A percentile compares a stretch with the other conserved stretches of the same genome.
Evolutionary conservation across 1,284 basidiomycete genomes (phyloP).

Genomic region (Earliella scabrosa): DNA sequence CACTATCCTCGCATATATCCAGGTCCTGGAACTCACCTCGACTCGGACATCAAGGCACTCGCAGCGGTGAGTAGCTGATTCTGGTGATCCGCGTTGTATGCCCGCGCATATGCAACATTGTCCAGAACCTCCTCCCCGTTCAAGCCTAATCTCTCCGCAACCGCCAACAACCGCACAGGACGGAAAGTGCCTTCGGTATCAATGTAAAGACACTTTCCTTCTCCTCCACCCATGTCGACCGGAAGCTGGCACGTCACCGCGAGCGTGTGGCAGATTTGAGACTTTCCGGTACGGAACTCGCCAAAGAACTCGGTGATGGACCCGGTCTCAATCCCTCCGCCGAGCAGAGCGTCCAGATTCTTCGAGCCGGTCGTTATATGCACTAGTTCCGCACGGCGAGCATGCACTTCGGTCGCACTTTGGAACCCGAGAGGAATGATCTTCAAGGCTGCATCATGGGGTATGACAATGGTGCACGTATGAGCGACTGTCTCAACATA

Average conservation of each 20-base stretch:
- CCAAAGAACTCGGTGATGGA: slow-evolving; percentile 99
- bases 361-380: slow-evolving; percentile 98
- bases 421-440: slow-evolving; percentile 98
- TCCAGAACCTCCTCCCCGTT: slow-evolving; percentile 98
- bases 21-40: slow-evolving; percentile 63
- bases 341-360: slow-evolving; percentile 93
- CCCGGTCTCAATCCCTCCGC: slow-evolving; percentile 98
- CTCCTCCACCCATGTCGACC: slow-evolving; percentile 97
- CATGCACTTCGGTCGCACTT: slow-evolving; percentile 97
- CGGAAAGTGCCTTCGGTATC: slow-evolving; percentile 99
- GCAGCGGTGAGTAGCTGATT: slow-evolving; percentile 89
- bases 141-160: slow-evolving; percentile 94
- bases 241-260: slow-evolving; percentile 99
- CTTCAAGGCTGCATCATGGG: slow-evolving; percentile 76
- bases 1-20: slow-evolving; percentile 23
- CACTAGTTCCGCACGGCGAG: slow-evolving; percentile 93
- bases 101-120: slow-evolving; percentile 98
- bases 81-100: slow-evolving; percentile 99
- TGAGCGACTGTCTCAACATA: slow-evolving; percentile 39
- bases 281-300: slow-evolving; percentile 98
- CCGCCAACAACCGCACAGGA: slow-evolving; percentile 91
- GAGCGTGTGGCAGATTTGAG: slow-evolving; percentile 97
- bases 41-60: slow-evolving; percentile 97
- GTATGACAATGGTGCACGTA: not conserved
- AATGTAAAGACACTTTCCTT: slow-evolving; percentile 99